Percentiles rank a stretch among this genome's conserved stretches.
Conservation (phyloP, 371 early-diverging fungal genomes). For the Mortierella sp. region DNA sequence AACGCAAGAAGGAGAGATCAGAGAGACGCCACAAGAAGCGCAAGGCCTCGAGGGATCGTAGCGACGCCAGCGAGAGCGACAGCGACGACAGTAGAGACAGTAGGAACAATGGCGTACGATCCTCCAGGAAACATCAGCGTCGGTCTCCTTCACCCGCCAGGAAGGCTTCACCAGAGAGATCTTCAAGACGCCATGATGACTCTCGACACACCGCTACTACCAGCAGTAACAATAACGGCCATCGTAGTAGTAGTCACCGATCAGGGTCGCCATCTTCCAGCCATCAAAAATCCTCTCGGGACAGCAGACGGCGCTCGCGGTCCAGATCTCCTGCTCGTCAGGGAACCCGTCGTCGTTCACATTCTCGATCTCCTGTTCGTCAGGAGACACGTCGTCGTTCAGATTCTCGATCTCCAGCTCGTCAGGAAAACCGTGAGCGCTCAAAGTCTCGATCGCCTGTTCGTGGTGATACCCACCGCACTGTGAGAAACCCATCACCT, state of each 20-base stretch:
- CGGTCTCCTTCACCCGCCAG: slow-evolving; percentile 7
- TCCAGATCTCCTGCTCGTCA: slow-evolving; percentile 17
- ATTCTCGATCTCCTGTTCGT: slow-evolving; percentile 30
- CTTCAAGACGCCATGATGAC: slow-evolving; percentile 6
- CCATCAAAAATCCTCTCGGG: slow-evolving; percentile 11
- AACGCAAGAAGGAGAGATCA: slow-evolving; percentile 24
- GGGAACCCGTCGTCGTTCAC: slow-evolving; percentile 26
- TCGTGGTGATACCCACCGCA: neutral
- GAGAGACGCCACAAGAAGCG: slow-evolving; percentile 34
- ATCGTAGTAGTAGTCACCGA: neutral
- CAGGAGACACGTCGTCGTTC: slow-evolving; percentile 22
- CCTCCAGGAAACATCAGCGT: slow-evolving; percentile 30
- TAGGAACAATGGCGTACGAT: slow-evolving; percentile 10
- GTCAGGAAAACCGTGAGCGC: neutral
- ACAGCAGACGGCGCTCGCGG: slow-evolving; percentile 17
- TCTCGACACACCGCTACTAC: neutral
- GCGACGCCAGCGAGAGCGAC: neutral
- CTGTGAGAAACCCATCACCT: slow-evolving; percentile 8
- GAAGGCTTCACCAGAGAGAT: slow-evolving; percentile 6
- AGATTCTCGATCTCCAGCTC: slow-evolving; percentile 21
- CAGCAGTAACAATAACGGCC: neutral
- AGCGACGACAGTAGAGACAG: slow-evolving; percentile 8
- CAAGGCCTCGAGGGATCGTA: slow-evolving; percentile 23
- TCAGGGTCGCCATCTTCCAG: slow-evolving; percentile 22
- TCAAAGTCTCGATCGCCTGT: neutral